Conservation (phyloP, 1,284 basidiomycete genomes). For the Gomphus bonarii region DNA sequence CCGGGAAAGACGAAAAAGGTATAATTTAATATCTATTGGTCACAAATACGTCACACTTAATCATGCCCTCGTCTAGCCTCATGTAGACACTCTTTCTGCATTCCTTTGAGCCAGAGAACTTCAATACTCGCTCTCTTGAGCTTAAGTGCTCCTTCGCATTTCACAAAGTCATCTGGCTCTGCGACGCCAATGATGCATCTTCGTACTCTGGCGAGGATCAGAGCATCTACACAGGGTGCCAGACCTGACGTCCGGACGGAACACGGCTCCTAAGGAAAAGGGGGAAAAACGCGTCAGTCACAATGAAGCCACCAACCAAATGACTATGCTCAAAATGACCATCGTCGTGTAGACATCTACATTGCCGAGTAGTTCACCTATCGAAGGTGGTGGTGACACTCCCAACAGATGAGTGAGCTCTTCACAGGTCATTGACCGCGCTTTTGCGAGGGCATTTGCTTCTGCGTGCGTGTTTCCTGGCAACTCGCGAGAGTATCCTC, state of each 20-base stretch:
- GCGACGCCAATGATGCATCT: constrained; percentile 84
- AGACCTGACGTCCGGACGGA: constrained; percentile 84
- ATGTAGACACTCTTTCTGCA: constrained; percentile 68
- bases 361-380: constrained; percentile 40
- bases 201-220: constrained; percentile 63
- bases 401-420: constrained; percentile 34
- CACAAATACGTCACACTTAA: too few relatives aligned
- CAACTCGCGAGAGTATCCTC: constrained; percentile 88
- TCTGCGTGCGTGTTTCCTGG: constrained; percentile 97
- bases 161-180: constrained; percentile 93
- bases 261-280: constrained; percentile 63
- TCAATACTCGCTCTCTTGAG: constrained; percentile 68
- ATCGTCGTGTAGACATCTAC: constrained; percentile 89
- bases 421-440: constrained; percentile 32
- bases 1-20: not conserved
- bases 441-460: constrained; percentile 85
- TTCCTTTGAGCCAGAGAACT: constrained; percentile 62
- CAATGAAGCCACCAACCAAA: not conserved
- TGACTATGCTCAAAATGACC: constrained; percentile 15
- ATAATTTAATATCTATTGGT: too few relatives aligned
- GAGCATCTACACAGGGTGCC: constrained; percentile 77
- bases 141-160: constrained; percentile 79
- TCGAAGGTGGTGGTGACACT: constrained; percentile 22
- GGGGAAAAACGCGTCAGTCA: not conserved
- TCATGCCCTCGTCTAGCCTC: constrained; percentile 49